These are phyloP conservation scores for Teratosphaeria destructans DNA, from an alignment of 2,329 filamentous ascomycete species.

Conservation along the genomic window DNA sequence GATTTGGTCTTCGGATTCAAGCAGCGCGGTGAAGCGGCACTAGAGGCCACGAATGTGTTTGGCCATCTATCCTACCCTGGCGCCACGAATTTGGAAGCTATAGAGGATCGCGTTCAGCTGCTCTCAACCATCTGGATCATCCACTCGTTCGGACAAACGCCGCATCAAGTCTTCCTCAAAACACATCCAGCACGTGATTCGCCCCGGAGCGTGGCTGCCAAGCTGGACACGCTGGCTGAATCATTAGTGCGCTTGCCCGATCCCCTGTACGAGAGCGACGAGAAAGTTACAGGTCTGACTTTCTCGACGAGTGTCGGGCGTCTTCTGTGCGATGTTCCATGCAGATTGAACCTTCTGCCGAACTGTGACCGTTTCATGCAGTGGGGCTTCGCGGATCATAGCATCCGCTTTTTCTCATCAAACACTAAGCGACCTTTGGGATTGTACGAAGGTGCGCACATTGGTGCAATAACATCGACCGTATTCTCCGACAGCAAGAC, in stretches of 20 bases:
- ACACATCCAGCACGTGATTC: conserved; percentile 63
- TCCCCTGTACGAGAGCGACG: conserved; percentile 63
- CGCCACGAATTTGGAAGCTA: conserved; percentile 82
- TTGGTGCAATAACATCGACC: conserved; percentile 75
- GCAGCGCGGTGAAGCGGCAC: conserved; percentile 81
- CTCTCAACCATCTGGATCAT: conserved; percentile 89
- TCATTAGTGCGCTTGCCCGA: conserved; percentile 68
- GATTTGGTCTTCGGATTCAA: conserved; percentile 91
- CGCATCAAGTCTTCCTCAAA: conserved; percentile 82
- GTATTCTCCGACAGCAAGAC: conserved; percentile 83
- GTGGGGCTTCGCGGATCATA: conserved; percentile 92
- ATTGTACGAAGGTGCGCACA: conserved; percentile 86
- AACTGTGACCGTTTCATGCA: conserved; percentile 83
- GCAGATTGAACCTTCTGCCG: conserved; percentile 78
- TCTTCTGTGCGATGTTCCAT: conserved; percentile 71
- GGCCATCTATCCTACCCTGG: conserved; percentile 93
- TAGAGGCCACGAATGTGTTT: conserved; percentile 90
- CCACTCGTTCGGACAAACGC: conserved; percentile 96
- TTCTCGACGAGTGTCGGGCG: conserved; percentile 73
- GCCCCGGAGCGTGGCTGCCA: conserved; percentile 48
- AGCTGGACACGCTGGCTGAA: conserved; percentile 69
- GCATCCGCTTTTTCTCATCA: conserved; percentile 78
- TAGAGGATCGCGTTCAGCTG: conserved; percentile 77
- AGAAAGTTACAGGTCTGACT: conserved; percentile 67
- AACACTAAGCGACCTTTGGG: conserved; percentile 76